Base-by-base conservation (phyloP, 2,329 filamentous ascomycete species). In the Ophiostoma piceae region DNA sequence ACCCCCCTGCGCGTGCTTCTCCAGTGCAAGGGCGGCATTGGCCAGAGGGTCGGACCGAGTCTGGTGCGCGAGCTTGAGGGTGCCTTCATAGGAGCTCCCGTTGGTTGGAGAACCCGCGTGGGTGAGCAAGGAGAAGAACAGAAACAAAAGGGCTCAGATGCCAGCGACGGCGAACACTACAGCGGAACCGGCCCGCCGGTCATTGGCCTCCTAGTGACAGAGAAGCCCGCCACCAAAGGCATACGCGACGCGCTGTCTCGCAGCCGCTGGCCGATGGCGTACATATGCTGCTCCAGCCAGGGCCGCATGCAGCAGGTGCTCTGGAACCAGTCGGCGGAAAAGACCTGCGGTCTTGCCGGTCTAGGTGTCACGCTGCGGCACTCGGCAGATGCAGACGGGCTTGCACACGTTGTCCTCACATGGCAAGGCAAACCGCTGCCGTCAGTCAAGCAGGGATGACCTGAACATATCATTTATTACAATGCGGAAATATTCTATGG, bases 1-100 rank as follows among this genome's bases (percentile, higher is more conserved):
- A 32, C 37, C 2, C 78, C 81, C 0, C 74, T 88, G 43, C 82
- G 80, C 66, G 80, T 86, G 7, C 75, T 88, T 16, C 71, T 85
- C 0, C 91, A 94, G 77, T 94, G 92, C 82, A 95, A 94, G 78
- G 85, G 84, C 0, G 81, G 84, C 16, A 77, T 80, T 4, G 70
- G 71, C 22, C 79, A 80, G 70, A 81, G 82, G 65, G 77, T 82
- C 14, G 82, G 86, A 0, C 91, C 91, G 0, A 80, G 83, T 41
- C 80, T 87, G 66, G 80, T 92, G 9, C 85, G 91, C n/a, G 91
- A 94, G 79, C 83, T 94, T 2, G 91, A 92, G 76, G 94, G 94
- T 3, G 87, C 92, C 0, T 90, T 95, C 75, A 83, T 84, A 1
- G 88, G 88, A 14, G 90, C 91, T 7, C 93, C 92, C 0, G 80